phyloP scores from a whole-genome alignment of 1,284 basidiomycete genomes.

The Phylloporus gajari region DNA sequence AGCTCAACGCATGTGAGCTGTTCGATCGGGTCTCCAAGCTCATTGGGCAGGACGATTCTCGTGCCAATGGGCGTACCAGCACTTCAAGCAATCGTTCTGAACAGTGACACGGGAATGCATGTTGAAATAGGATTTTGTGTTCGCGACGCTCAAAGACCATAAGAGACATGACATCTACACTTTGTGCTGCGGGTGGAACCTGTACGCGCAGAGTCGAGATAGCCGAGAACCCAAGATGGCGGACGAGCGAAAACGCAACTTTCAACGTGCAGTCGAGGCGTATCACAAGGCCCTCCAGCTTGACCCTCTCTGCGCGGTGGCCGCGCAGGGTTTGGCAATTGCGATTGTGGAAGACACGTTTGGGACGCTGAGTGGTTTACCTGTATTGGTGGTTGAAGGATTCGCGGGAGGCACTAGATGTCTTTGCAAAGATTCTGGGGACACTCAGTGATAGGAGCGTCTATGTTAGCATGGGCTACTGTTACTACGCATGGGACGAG shows the following conservation, averaged over 20 bases:
- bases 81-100: slow-evolving; percentile 34
- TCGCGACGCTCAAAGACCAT: slow-evolving; percentile 82
- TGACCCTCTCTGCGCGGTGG: slow-evolving; percentile 86
- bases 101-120: slow-evolving; percentile 84
- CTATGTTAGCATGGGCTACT: slow-evolving; percentile 95
- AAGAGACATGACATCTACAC: slow-evolving; percentile 91
- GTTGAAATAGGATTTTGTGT: slow-evolving; percentile 89
- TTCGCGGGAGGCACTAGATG: slow-evolving; percentile 84
- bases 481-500: slow-evolving; percentile 90
- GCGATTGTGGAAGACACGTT: slow-evolving; percentile 90
- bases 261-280: slow-evolving; percentile 85
- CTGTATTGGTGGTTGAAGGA: slow-evolving; percentile 71
- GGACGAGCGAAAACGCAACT: slow-evolving; percentile 81
- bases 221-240: slow-evolving; percentile 69
- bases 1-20: slow-evolving; percentile 78
- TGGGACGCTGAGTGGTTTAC: slow-evolving; percentile 67
- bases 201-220: slow-evolving; percentile 87
- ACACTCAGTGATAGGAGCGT: slow-evolving; percentile 86
- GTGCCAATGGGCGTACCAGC: slow-evolving; percentile 50
- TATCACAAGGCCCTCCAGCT: slow-evolving; percentile 89
- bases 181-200: slow-evolving; percentile 85
- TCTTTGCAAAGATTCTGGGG: slow-evolving; percentile 91
- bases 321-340: slow-evolving; percentile 93
- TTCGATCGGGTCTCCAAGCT: slow-evolving; percentile 80
- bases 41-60: slow-evolving; percentile 66